phyloP scores from a whole-genome alignment of 169 alveolate genomes.

The Cryptosporidium bovis region DNA sequence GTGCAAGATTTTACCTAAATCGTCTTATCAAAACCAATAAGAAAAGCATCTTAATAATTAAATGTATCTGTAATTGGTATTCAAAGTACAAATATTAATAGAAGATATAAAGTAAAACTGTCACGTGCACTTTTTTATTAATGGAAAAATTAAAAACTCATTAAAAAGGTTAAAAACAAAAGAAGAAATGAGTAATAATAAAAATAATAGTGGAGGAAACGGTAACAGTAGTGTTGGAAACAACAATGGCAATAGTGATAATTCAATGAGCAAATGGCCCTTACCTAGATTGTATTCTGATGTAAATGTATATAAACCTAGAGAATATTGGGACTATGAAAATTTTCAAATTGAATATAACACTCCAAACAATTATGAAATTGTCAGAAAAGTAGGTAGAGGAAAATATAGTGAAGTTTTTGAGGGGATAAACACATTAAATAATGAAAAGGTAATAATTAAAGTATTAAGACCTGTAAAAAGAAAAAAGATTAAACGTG shows the following conservation, averaged over 20 bases:
- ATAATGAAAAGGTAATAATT: slow-evolving; percentile 90
- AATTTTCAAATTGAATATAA: slow-evolving; percentile 83
- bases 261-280: slow-evolving; percentile 62
- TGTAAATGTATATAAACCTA: slow-evolving; percentile 84
- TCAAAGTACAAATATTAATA: neutral
- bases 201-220: neutral
- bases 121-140: too few species aligned
- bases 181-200: slow-evolving; percentile 28
- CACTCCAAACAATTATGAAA: slow-evolving; percentile 92
- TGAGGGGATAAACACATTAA: slow-evolving; percentile 88
- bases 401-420: slow-evolving; percentile 99
- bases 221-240: too few species aligned
- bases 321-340: slow-evolving; percentile 94
- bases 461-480: slow-evolving; percentile 97
- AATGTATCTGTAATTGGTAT: too few species aligned
- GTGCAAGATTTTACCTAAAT: too few species aligned
- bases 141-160: too few species aligned
- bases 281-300: slow-evolving; percentile 86
- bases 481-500: slow-evolving; percentile 96
- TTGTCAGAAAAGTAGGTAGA: slow-evolving; percentile 96
- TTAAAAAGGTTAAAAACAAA: neutral
- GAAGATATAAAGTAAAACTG: neutral
- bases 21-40: too few species aligned
- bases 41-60: too few species aligned
- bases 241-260: neutral